A percentile compares a stretch with the other conserved stretches of the same genome.
phyloP scores from a whole-genome alignment of 768 basidiomycete genomes.

The Leccinum longicurvipes region DNA sequence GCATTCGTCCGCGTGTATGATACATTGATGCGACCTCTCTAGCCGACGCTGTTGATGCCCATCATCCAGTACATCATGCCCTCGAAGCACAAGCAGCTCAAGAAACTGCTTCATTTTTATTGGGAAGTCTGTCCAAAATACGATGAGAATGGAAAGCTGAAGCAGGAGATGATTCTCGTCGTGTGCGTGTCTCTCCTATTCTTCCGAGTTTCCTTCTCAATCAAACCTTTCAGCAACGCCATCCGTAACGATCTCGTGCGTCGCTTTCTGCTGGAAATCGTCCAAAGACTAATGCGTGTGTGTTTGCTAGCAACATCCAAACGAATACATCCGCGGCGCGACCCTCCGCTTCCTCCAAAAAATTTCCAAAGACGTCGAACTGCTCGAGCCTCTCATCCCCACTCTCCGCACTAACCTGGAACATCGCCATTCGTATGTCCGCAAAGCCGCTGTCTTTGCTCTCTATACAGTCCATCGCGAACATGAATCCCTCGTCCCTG shows the following conservation, averaged over 20 bases:
- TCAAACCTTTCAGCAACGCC: constrained; percentile 64
- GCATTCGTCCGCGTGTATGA: neutral
- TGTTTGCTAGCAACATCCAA: constrained; percentile 84
- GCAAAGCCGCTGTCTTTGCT: constrained; percentile 98
- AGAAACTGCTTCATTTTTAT: constrained; percentile 94
- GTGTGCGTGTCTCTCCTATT: constrained; percentile 58
- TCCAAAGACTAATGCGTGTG: neutral
- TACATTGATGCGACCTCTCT: constrained; percentile 3
- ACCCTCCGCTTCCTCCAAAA: constrained; percentile 96
- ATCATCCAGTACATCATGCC: constrained; percentile 98
- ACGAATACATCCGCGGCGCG: constrained; percentile 99
- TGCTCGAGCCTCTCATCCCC: constrained; percentile 94
- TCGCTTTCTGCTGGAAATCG: constrained; percentile 8
- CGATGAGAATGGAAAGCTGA: constrained; percentile 94
- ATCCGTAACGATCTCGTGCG: constrained; percentile 95
- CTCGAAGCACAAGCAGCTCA: constrained; percentile 90
- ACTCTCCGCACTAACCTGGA: constrained; percentile 92
- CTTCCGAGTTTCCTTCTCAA: constrained; percentile 9
- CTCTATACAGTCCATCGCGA: constrained; percentile 92
- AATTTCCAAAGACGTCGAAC: constrained; percentile 86
- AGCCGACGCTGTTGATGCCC: constrained; percentile 95
- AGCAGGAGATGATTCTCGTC: constrained; percentile 99
- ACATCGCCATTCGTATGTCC: constrained; percentile 95
- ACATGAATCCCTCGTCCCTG: constrained; percentile 92
- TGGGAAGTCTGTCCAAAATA: constrained; percentile 99